Evolutionary conservation across 257 asterid genomes (phyloP).

Genomic region (Fraxinus quadrangulata): DNA sequence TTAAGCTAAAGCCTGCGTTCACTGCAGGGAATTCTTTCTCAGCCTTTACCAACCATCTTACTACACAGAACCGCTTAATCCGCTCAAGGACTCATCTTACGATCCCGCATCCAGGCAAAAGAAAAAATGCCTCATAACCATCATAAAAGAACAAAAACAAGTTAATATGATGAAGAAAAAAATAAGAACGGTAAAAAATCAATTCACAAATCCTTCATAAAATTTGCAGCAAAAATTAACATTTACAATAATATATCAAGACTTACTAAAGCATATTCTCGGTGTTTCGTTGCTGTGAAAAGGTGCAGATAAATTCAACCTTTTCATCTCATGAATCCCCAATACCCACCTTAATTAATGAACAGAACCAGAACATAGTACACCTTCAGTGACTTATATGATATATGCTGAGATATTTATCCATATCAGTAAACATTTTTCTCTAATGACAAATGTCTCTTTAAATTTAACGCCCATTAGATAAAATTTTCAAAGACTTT

Average conservation of each 20-base stretch:
- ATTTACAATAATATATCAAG: neutral
- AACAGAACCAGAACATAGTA: neutral
- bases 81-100: neutral
- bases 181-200: neutral
- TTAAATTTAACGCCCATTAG: neutral
- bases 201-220: neutral
- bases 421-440: neutral
- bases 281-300: neutral
- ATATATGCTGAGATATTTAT: neutral
- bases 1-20: neutral
- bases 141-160: constrained; percentile 13
- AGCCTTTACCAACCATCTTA: neutral
- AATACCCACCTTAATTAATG: constrained; percentile 26
- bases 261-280: neutral
- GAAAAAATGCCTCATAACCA: constrained; percentile 19
- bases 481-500: neutral
- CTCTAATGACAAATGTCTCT: neutral
- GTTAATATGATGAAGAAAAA: neutral
- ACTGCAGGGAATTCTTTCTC: neutral
- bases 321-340: neutral
- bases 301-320: neutral
- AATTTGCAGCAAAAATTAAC: neutral
- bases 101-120: neutral
- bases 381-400: neutral
- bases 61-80: neutral